These are phyloP conservation scores for Dissophora ornata DNA, from an alignment of 192 early-diverging fungal species.

Conservation along the genomic window DNA sequence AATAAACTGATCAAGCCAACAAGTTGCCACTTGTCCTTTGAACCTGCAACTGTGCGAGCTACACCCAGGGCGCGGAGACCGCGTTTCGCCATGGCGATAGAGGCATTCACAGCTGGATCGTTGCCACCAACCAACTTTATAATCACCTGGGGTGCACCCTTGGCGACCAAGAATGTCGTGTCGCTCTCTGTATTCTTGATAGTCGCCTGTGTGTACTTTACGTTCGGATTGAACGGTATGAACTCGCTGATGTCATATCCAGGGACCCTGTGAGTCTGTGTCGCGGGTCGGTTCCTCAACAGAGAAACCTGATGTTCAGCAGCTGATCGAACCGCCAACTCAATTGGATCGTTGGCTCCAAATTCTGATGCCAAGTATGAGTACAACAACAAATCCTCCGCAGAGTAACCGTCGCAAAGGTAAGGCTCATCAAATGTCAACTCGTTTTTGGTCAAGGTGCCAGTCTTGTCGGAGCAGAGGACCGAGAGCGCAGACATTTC, in stretches of 20 bases:
- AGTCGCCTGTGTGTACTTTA: conserved; percentile 90
- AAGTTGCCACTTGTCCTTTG: conserved; percentile 76
- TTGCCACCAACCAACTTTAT: conserved; percentile 61
- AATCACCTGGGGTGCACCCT: conserved; percentile 84
- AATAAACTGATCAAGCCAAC: conserved; percentile 89
- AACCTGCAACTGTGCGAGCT: conserved; percentile 63
- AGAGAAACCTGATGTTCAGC: conserved; percentile 67
- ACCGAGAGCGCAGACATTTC: conserved; percentile 92
- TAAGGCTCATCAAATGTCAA: conserved; percentile 91
- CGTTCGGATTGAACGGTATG: conserved; percentile 88
- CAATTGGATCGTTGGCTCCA: conserved; percentile 91
- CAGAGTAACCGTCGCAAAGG: conserved; percentile 70
- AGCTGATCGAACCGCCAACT: conserved; percentile 85
- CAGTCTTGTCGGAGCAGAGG: conserved; percentile 88
- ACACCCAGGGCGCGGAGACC: conserved; percentile 81
- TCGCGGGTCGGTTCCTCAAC: conserved; percentile 49
- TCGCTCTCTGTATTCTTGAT: conserved; percentile 74
- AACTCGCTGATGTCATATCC: conserved; percentile 89
- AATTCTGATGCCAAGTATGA: conserved; percentile 88
- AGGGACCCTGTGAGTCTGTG: conserved; percentile 72
- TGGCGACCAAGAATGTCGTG: conserved; percentile 85
- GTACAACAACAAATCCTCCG: conserved; percentile 83
- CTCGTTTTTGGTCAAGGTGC: conserved; percentile 91
- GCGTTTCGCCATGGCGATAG: conserved; percentile 68
- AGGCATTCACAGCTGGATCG: conserved; percentile 62